A percentile compares a stretch with the other conserved stretches of the same genome.
phyloP scores from a whole-genome alignment of 2,329 filamentous ascomycete species.

The Cladosporium cucumerinum region DNA sequence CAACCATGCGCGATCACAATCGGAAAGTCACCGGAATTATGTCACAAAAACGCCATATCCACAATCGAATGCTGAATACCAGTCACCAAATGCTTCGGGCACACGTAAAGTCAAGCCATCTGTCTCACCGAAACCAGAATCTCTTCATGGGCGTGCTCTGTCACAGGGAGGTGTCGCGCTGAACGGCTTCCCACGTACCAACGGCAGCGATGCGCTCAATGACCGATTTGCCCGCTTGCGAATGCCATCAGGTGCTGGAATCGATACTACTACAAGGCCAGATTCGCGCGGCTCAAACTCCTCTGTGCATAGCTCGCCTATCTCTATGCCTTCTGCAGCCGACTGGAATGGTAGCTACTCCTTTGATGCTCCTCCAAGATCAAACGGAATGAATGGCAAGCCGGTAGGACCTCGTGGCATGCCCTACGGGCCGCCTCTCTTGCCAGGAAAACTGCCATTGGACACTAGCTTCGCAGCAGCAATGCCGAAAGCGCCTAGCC shows the following conservation, averaged over 20 bases:
- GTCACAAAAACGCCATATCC: conserved; percentile 16
- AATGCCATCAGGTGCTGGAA: conserved; percentile 17
- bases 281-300: conserved; percentile 30
- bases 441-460: conserved; percentile 47
- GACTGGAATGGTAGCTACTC: conserved; percentile 33
- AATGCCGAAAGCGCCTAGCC: conserved; percentile 68
- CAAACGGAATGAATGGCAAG: conserved; percentile 21
- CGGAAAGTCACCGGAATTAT: conserved; percentile 21
- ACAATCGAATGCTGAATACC: conserved; percentile 9
- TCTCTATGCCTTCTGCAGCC: conserved; percentile 42
- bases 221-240: conserved; percentile 34
- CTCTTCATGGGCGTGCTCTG: conserved; percentile 61
- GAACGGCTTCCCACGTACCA: conserved; percentile 29
- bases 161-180: conserved; percentile 29
- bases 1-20: conserved; percentile 18
- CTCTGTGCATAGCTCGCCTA: conserved; percentile 29
- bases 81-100: conserved; percentile 12
- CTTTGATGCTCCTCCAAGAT: conserved; percentile 22
- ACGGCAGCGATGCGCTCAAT: conserved; percentile 44
- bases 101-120: conserved; percentile 29
- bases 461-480: conserved; percentile 52
- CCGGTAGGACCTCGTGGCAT: conserved; percentile 54
- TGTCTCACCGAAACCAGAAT: conserved; percentile 60
- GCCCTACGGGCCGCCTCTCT: conserved; percentile 38
- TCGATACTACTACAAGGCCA: conserved; percentile 21